Base-by-base conservation (phyloP, 345 rosid genomes). In the Luvunga scandens region DNA sequence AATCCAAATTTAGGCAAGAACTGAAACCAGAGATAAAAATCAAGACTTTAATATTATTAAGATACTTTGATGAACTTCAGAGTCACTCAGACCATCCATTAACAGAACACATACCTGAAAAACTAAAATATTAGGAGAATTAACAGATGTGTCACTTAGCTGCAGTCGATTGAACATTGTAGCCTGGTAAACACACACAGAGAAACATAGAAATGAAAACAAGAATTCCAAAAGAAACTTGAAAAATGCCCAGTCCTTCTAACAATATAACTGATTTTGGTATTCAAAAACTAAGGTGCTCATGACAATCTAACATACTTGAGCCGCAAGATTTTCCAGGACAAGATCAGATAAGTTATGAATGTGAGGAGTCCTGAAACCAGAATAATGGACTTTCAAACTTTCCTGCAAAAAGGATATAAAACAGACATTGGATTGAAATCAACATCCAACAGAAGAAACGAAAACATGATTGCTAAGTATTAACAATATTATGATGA, bases 321-420 rank as follows among this genome's bases (percentile, higher is more conserved):
- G 91, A 70, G 78, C 76, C 68, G 78, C 86, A 36, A 96, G 92
- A 85, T 88, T 83, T 79, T 86, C 78, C 81, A 75, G 90, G 72
- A 96, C 95, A 80, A 89, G 90, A 84, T 90, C 91, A 80, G 95
- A 92, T 67, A 96, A 86, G 85, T 92, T 90, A 84, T 90, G 91
- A 83, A 91, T 87, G 83, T 94, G 87, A 83, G 91, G 96, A 36
- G 91, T 90, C 87, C 88, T 88, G 88, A 94, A 91, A 81, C 99
- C 98, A 79, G 89, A 85, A 81, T 89, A 90, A 85, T 94, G 97
- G 77, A 91, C 82, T 77, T 87, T 95, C 84, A 89, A 42, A 81
- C 72, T 78, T 75, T 81, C 83, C 97, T 95, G 85, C 69, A 86
- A 79, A 77, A 78, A 9, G 76, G 59, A 55, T 5, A 79, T 34